Percentiles rank a stretch among this genome's conserved stretches.
phyloP scores from a whole-genome alignment of 2,329 filamentous ascomycete species.

The Microdochium paspali region DNA sequence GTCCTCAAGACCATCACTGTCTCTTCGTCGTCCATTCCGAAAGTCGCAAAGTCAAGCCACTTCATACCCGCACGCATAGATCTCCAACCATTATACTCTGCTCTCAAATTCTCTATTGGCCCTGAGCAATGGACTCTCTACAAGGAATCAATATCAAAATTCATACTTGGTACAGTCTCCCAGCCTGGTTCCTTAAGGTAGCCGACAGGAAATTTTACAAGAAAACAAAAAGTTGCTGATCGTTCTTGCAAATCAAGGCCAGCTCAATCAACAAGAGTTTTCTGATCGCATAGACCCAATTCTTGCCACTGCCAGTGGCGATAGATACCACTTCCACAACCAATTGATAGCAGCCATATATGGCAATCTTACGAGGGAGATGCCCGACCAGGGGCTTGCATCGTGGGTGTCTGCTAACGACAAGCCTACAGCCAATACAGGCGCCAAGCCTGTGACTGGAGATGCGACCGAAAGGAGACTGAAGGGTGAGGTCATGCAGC shows the following conservation, averaged over 20 bases:
- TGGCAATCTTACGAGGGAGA: constrained; percentile 59
- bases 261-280: constrained; percentile 53
- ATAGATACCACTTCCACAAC: constrained; percentile 57
- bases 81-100: constrained; percentile 54
- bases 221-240: constrained; percentile 1
- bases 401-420: constrained; percentile 66
- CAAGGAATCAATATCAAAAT: constrained; percentile 53
- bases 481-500: constrained; percentile 62
- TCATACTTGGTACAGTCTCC: constrained; percentile 44
- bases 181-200: not conserved
- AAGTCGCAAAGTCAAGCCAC: constrained; percentile 50
- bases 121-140: constrained; percentile 54
- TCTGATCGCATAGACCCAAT: constrained; percentile 51
- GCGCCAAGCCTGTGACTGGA: constrained; percentile 52
- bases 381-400: constrained; percentile 58
- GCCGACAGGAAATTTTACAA: too few species aligned
- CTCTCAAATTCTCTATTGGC: constrained; percentile 49
- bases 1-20: constrained; percentile 50
- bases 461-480: constrained; percentile 57
- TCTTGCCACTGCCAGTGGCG: constrained; percentile 44
- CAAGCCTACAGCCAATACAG: constrained; percentile 47
- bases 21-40: constrained; percentile 36
- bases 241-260: constrained; percentile 34
- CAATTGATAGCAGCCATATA: constrained; percentile 58
- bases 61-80: constrained; percentile 58